phyloP scores from a whole-genome alignment of 306 rosid species.

The Crataegus laevigata region DNA sequence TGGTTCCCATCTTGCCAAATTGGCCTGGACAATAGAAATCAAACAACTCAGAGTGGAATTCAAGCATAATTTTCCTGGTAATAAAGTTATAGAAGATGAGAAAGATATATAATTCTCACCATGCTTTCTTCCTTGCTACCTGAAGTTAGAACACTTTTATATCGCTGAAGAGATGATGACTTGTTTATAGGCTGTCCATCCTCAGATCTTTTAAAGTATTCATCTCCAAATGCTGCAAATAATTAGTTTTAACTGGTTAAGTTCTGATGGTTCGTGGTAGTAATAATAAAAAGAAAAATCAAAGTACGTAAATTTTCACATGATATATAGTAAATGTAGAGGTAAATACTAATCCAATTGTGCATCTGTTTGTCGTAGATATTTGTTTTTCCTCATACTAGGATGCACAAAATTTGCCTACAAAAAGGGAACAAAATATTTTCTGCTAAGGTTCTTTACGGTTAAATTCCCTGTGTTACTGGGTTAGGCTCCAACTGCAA shows the following conservation, averaged over 20 bases:
- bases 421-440: neutral
- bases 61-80: neutral
- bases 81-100: neutral
- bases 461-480: neutral
- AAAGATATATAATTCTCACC: constrained; percentile 2
- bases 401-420: neutral
- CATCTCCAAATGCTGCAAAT: constrained; percentile 15
- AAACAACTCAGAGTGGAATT: neutral
- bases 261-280: neutral
- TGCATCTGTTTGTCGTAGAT: neutral
- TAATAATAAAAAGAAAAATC: neutral
- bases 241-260: neutral
- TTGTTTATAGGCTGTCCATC: neutral
- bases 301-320: no score
- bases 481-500: neutral
- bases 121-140: constrained; percentile 13
- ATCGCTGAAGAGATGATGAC: neutral
- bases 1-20: constrained; percentile 27
- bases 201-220: neutral
- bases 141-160: constrained; percentile 13
- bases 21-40: constrained; percentile 6
- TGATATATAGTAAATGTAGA: neutral
- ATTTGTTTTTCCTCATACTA: neutral
- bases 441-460: neutral
- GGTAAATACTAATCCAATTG: neutral